Conservation (phyloP, 192 early-diverging fungal species). For the Umbelopsis ramanniana region DNA sequence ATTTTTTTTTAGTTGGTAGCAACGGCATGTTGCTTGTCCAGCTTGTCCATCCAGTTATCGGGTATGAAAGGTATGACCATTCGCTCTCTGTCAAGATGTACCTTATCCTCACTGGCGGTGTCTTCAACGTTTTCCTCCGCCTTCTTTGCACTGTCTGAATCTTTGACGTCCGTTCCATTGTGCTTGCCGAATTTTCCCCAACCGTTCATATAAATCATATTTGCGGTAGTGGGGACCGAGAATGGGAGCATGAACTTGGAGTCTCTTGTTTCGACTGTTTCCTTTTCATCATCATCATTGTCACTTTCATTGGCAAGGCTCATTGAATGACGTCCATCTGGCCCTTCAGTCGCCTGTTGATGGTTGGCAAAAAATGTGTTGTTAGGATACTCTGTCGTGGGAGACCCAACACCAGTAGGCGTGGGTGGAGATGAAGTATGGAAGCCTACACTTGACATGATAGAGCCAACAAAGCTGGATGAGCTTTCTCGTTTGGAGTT, state of each 20-base stretch:
- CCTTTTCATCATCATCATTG: conserved; percentile 51
- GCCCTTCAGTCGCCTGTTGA: neutral
- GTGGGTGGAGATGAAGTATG: conserved; percentile 1
- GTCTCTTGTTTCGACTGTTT: conserved; percentile 60
- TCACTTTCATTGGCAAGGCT: conserved; percentile 32
- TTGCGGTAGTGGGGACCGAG: conserved; percentile 61
- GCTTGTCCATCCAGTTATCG: conserved; percentile 37
- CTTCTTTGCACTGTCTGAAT: conserved; percentile 22
- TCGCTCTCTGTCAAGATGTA: conserved; percentile 27
- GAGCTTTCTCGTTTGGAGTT: conserved; percentile 31
- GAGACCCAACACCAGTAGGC: neutral
- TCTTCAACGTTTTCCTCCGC: neutral
- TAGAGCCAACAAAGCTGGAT: conserved; percentile 39
- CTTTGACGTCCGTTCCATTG: conserved; percentile 2
- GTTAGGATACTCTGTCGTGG: neutral
- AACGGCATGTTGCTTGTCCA: conserved; percentile 27
- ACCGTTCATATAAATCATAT: conserved; percentile 30
- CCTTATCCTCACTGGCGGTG: conserved; percentile 18
- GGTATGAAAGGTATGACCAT: conserved; percentile 33
- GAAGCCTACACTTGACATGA: conserved; percentile 27
- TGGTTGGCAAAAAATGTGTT: conserved; percentile 12
- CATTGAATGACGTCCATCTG: neutral
- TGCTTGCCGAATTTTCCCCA: conserved; percentile 16
- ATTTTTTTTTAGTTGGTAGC: neutral
- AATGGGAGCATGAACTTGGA: conserved; percentile 60